These are phyloP conservation scores for Tolypocladium cylindrosporum DNA, from an alignment of 2,329 filamentous ascomycete genomes.

Conservation along the genomic window DNA sequence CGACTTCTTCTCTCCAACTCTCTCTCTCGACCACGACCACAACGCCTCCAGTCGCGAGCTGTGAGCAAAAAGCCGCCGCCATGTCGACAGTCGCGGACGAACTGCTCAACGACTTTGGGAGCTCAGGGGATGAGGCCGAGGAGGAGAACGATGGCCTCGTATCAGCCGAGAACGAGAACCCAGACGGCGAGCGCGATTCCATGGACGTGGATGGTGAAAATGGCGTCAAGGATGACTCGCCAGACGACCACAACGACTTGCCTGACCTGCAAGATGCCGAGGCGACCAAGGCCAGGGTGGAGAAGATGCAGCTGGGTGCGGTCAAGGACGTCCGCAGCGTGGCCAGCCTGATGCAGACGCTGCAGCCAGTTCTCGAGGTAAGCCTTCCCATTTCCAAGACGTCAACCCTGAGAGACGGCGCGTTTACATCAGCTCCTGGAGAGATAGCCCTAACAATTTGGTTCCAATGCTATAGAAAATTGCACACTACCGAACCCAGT, in stretches of 20 bases:
- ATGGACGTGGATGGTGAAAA: slow-evolving; percentile 53
- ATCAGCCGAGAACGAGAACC: slow-evolving; percentile 28
- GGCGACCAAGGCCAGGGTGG: slow-evolving; percentile 66
- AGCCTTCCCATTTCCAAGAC: slow-evolving; percentile 9
- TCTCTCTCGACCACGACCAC: background rate
- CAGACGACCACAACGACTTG: slow-evolving; percentile 34
- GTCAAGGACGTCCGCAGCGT: slow-evolving; percentile 74
- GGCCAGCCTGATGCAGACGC: slow-evolving; percentile 67
- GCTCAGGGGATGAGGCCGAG: slow-evolving; percentile 64
- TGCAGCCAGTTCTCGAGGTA: slow-evolving; percentile 72
- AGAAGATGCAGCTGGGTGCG: slow-evolving; percentile 67
- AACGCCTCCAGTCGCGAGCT: background rate
- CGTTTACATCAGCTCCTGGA: slow-evolving; percentile 53
- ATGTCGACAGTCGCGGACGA: slow-evolving; percentile 94
- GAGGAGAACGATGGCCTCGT: slow-evolving; percentile 42
- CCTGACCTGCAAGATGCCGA: slow-evolving; percentile 53
- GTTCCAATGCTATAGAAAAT: slow-evolving; percentile 60
- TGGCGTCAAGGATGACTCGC: slow-evolving; percentile 38
- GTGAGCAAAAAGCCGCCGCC: slow-evolving; percentile 9
- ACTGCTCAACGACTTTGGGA: slow-evolving; percentile 62
- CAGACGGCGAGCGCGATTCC: slow-evolving; percentile 27
- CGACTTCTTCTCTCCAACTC: background rate
- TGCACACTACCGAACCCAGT: slow-evolving; percentile 60
- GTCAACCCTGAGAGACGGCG: slow-evolving; percentile 17
- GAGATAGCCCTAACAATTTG: slow-evolving; percentile 59